Evolutionary conservation across 202 grass and related monocot genomes (phyloP).

Genomic region (Carex sylvatica): DNA sequence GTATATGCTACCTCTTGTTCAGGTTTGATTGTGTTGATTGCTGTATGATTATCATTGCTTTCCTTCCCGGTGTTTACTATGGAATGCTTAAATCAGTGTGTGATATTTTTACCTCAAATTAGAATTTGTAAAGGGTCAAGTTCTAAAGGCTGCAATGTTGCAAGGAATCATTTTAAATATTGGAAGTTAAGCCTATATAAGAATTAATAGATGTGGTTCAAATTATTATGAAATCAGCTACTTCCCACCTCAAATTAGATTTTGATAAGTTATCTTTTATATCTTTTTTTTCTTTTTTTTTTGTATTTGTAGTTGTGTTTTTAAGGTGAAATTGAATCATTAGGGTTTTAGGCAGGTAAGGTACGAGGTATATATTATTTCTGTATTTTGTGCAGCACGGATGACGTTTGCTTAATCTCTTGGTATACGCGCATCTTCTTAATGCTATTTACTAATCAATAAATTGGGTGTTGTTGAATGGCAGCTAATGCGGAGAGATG

Average conservation of each 20-base stretch:
- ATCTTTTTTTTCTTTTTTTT: background rate
- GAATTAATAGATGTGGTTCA: background rate
- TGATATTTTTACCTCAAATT: background rate
- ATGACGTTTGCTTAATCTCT: background rate
- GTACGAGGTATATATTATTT: background rate
- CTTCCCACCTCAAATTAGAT: background rate
- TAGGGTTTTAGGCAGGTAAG: background rate
- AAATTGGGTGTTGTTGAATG: background rate
- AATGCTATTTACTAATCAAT: background rate
- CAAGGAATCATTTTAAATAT: background rate
- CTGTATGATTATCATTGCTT: background rate
- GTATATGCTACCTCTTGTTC: conserved; percentile 84
- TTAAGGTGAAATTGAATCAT: background rate
- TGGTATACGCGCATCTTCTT: background rate
- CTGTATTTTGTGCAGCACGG: background rate
- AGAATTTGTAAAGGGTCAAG: background rate
- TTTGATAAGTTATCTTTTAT: background rate
- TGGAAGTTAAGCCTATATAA: background rate
- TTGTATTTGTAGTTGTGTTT: background rate
- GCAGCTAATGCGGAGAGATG: conserved; percentile 72
- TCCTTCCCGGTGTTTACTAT: background rate
- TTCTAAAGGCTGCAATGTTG: background rate
- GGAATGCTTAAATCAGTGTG: background rate
- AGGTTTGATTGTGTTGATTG: conserved; percentile 35
- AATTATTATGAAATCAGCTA: background rate